Evolutionary conservation across 139 green algal species (phyloP), one percentile per base, ranked within the genome.

Genomic region (Pleodorina starrii): DNA sequence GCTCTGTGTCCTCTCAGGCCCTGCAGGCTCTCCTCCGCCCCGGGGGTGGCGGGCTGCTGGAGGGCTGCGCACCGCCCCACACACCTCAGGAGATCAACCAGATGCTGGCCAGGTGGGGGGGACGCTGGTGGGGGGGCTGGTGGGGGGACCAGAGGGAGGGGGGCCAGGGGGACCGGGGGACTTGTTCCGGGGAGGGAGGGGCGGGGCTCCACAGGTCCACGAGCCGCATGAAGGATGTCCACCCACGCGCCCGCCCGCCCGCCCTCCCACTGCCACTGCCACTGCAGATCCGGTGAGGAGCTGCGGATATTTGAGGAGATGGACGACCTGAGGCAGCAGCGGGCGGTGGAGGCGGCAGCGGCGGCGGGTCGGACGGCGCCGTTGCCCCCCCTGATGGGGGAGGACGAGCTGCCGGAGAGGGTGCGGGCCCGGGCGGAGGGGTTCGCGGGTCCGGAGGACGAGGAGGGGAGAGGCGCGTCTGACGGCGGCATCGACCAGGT

Each of bases 241-340:
- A n/a, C n/a, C n/a, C n/a, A n/a, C n/a, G n/a, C n/a, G n/a, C n/a
- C n/a, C n/a, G n/a, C n/a, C n/a, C n/a, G n/a, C n/a, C n/a, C n/a
- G n/a, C n/a, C n/a, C n/a, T 66, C 29, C 54, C 54, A 21, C 54
- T 66, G 25, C 7, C 54, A 17, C 14, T 17, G 29, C 9, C 54
- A 66, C 54, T 32, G 10, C 40, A 82, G 95, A 35, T 91, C 77
- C 5, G 84, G 93, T 32, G 92, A 94, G 27, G 95, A 97, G 90
- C 79, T 95, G 51, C 59, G 88, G 46, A 36, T 93, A 63, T 97
- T 96, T 82, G 89, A 96, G 50, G 92, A 96, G 89, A 90, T 93
- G 88, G 91, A 93, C 36, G 90, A 27, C 42, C 68, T 21, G 7
- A 40, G 73, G 12, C 27, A 60, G 85, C 54, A 36, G 36, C 51